phyloP scores from a whole-genome alignment of 192 early-diverging fungal genomes.

The Helicostylum pulchrum region DNA sequence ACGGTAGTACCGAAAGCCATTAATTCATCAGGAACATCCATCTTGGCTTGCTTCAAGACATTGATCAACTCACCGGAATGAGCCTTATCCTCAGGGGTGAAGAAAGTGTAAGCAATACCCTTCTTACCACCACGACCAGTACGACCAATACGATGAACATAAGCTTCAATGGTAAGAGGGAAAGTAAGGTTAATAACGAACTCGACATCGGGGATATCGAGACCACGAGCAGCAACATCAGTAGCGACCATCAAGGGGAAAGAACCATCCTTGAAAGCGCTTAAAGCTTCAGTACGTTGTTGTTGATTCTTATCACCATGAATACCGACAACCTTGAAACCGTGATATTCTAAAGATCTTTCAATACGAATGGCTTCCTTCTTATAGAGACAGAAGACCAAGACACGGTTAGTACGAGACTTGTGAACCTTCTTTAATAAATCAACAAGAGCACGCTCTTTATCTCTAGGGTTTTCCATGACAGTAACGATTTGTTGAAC shows the following conservation, averaged over 20 bases:
- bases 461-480: slow-evolving; percentile 65
- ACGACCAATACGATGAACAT: slow-evolving; percentile 91
- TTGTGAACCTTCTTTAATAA: slow-evolving; percentile 85
- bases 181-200: slow-evolving; percentile 96
- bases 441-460: slow-evolving; percentile 71
- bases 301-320: slow-evolving; percentile 91
- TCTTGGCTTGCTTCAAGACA: slow-evolving; percentile 83
- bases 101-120: slow-evolving; percentile 91
- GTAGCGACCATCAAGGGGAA: slow-evolving; percentile 90
- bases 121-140: slow-evolving; percentile 92
- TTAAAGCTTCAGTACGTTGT: slow-evolving; percentile 75
- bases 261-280: slow-evolving; percentile 76
- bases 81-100: slow-evolving; percentile 85
- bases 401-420: slow-evolving; percentile 78
- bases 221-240: slow-evolving; percentile 87
- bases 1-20: slow-evolving; percentile 94
- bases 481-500: slow-evolving; percentile 92
- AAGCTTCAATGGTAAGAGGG: slow-evolving; percentile 95
- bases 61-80: slow-evolving; percentile 89
- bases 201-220: slow-evolving; percentile 88
- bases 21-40: slow-evolving; percentile 81
- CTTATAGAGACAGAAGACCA: slow-evolving; percentile 96
- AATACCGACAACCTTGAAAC: slow-evolving; percentile 81
- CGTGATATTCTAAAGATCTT: slow-evolving; percentile 62
- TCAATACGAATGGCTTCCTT: slow-evolving; percentile 90